Conservation (phyloP, 345 rosid species). For the Citropsis articulata region DNA sequence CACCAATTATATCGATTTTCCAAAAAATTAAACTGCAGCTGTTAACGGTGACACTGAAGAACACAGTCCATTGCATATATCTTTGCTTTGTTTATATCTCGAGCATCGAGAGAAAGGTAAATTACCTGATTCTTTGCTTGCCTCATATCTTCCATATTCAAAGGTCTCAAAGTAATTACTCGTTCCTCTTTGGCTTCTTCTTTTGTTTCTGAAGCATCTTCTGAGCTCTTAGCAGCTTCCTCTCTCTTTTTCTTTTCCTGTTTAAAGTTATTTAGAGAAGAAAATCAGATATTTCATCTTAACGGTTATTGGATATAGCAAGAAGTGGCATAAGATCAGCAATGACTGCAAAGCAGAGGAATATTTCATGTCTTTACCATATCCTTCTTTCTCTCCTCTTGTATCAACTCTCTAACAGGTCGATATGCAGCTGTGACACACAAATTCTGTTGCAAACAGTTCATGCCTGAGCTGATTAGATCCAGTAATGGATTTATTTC, state of each 20-base stretch:
- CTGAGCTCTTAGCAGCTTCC: slow-evolving; percentile 53
- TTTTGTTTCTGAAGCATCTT: slow-evolving; percentile 40
- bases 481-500: not conserved
- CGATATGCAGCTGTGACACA: slow-evolving; percentile 96
- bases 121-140: slow-evolving; percentile 89
- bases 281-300: not conserved
- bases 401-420: slow-evolving; percentile 87
- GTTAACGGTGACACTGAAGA: not conserved
- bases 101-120: not conserved
- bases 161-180: slow-evolving; percentile 60
- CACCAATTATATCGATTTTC: not conserved
- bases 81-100: slow-evolving; percentile 84
- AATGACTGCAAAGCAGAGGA: not conserved
- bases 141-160: slow-evolving; percentile 90
- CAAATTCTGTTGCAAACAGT: slow-evolving; percentile 63
- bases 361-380: slow-evolving; percentile 39
- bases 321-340: not conserved
- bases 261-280: slow-evolving; percentile 8
- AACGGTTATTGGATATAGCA: not conserved
- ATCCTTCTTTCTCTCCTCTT: slow-evolving; percentile 76
- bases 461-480: slow-evolving; percentile 17
- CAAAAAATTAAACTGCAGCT: not conserved
- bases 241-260: slow-evolving; percentile 71
- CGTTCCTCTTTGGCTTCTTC: slow-evolving; percentile 57
- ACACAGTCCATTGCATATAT: slow-evolving; percentile 8